Percentiles rank a stretch among this genome's conserved stretches.
Conservation (phyloP, 2,329 filamentous ascomycete genomes). For the Cladosporium cucumerinum region DNA sequence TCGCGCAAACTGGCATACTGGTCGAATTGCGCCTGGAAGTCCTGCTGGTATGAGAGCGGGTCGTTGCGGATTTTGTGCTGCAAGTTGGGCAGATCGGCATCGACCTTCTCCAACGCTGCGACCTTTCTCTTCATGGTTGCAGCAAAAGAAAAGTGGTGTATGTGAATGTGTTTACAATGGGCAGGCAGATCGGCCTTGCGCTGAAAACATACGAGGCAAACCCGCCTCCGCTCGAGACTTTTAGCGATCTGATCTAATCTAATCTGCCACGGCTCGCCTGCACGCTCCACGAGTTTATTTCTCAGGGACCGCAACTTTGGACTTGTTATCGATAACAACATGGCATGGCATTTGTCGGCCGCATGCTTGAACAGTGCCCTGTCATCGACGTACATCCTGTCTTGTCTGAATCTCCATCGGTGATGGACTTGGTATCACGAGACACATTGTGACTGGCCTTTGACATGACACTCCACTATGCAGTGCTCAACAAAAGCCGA, state of each 20-base stretch:
- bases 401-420: no score
- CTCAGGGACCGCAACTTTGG: background rate
- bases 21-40: conserved; percentile 82
- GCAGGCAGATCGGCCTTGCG: background rate
- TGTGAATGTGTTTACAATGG: background rate
- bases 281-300: background rate
- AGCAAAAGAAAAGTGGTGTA: background rate
- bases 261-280: background rate
- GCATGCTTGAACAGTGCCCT: background rate
- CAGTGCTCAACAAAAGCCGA: background rate
- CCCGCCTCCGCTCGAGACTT: conserved; percentile 6
- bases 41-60: conserved; percentile 84
- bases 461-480: background rate
- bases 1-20: conserved; percentile 90
- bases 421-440: background rate
- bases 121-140: conserved; percentile 73
- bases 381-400: background rate
- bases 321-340: background rate
- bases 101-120: conserved; percentile 89
- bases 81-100: conserved; percentile 83
- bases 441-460: background rate
- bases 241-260: conserved; percentile 6
- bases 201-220: conserved; percentile 10
- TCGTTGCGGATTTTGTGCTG: conserved; percentile 90
- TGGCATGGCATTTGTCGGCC: background rate